Evolutionary conservation across 2,329 filamentous ascomycete genomes (phyloP).

Genomic region (Cylindrodendrum hubeiense): DNA sequence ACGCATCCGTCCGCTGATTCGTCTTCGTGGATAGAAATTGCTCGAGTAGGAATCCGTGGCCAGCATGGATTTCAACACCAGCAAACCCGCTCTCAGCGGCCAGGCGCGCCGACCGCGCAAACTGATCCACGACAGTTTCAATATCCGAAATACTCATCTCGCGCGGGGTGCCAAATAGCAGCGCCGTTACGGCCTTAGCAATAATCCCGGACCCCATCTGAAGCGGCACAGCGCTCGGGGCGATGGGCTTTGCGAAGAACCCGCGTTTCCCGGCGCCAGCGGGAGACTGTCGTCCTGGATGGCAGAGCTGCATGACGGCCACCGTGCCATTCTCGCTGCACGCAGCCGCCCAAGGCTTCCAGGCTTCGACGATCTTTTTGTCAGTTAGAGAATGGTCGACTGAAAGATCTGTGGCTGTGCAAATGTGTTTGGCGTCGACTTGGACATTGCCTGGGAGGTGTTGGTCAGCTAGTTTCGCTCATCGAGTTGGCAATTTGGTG

Average conservation of each 20-base stretch:
- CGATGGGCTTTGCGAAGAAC: conserved; percentile 52
- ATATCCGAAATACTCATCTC: conserved; percentile 68
- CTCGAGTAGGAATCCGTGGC: conserved; percentile 68
- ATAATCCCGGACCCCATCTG: conserved; percentile 53
- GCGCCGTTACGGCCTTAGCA: conserved; percentile 41
- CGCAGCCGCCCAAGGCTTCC: conserved; percentile 52
- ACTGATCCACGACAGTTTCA: conserved; percentile 61
- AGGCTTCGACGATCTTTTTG: conserved; percentile 37
- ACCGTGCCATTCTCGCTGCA: conserved; percentile 48
- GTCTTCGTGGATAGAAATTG: conserved; percentile 64
- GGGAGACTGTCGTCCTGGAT: conserved; percentile 58
- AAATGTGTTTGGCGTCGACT: conserved; percentile 13
- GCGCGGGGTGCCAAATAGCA: conserved; percentile 64
- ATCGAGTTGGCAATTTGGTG: neutral
- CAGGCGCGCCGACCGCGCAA: conserved; percentile 63
- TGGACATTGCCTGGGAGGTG: neutral
- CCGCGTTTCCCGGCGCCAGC: conserved; percentile 50
- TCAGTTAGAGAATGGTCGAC: conserved; percentile 17
- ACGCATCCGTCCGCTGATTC: conserved; percentile 65
- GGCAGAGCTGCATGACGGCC: conserved; percentile 57
- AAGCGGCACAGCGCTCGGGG: conserved; percentile 56
- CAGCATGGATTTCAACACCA: conserved; percentile 58
- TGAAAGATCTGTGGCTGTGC: conserved; percentile 13
- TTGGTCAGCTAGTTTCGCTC: neutral
- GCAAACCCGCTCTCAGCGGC: conserved; percentile 58